Evolutionary conservation across 83 land plant species (phyloP), one percentile per base, ranked within the genome.

Genomic region (Thuja plicata): DNA sequence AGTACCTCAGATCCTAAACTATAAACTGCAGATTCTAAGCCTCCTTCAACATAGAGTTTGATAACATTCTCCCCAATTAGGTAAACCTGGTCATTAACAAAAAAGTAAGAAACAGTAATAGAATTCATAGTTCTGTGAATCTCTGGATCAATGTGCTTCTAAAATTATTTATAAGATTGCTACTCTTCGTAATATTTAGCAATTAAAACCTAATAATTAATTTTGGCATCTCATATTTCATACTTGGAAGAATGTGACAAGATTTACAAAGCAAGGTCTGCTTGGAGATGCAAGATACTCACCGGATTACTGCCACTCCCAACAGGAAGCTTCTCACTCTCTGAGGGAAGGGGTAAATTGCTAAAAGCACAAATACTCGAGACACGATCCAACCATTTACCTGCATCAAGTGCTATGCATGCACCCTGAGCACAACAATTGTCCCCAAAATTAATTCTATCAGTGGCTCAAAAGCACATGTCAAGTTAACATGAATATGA

Each of bases 281-380:
- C 85, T 34, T 34, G 80, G 60, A 54, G 24, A 16, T 50, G 12
- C 24, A 87, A 43, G 35, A 88, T 66, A 91, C 97, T 97, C 89
- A 97, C 99, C 78, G 99, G 99, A 92, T 97, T 98, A 92, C 99
- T 98, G 62, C 99, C 99, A 76, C 92, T 94, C 87, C 99, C 99
- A 93, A 96, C 94, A 88, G 99, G 99, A 90, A 98, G 93, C 94
- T 89, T 94, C 90, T 98, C 99, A 87, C 96, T 95, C 76, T 92
- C 95, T 41, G 88, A 87, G 32, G 97, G 97, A 89, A 89, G 71
- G 86, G 97, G 94, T 88, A 97, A 88, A 77, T 89, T 66, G 87
- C 95, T 94, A 38, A 83, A 87, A 55, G 91, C 82, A 90, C 98
- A 97, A 86, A 98, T 95, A 90, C 93, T 86, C 16, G 73, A 70